Conservation (phyloP, 2,329 filamentous ascomycete genomes). For the Ophiosphaerella korrae region DNA sequence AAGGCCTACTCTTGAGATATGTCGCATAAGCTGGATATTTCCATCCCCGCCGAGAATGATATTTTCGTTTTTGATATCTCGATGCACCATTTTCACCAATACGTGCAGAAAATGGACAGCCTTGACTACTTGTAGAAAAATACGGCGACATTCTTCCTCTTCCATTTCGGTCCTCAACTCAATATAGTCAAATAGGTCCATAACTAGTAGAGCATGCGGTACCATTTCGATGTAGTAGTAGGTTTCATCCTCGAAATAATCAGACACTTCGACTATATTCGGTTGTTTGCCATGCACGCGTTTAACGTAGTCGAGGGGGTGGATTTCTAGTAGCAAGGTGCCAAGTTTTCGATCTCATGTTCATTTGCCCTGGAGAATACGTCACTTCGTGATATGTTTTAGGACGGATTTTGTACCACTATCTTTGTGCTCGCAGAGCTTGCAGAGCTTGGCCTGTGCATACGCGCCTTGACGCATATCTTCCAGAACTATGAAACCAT, state of each 20-base stretch:
- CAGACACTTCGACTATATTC: constrained; percentile 72
- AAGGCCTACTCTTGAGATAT: constrained; percentile 97
- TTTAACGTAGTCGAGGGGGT: constrained; percentile 93
- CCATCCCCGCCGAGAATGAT: constrained; percentile 94
- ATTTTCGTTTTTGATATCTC: constrained; percentile 99
- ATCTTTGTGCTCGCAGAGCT: constrained; percentile 83
- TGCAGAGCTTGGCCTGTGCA: constrained; percentile 92
- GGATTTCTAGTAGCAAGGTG: constrained; percentile 94
- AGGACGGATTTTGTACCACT: constrained; percentile 83
- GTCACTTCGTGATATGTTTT: constrained; percentile 96
- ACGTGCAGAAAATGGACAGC: constrained; percentile 91
- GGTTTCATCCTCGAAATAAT: constrained; percentile 75
- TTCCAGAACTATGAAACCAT: constrained; percentile 89
- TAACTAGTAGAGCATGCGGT: constrained; percentile 91
- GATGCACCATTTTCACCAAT: constrained; percentile 89
- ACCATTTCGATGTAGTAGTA: constrained; percentile 99
- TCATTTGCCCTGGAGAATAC: constrained; percentile 98
- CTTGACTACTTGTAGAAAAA: constrained; percentile 89
- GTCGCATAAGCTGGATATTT: constrained; percentile 96
- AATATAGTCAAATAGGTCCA: constrained; percentile 99
- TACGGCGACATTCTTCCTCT: constrained; percentile 88
- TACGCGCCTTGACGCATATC: constrained; percentile 99
- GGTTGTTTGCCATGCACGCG: constrained; percentile 66
- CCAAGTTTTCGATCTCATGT: constrained; percentile 90
- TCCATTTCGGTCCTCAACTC: constrained; percentile 96